phyloP scores from a whole-genome alignment of 148 eudicot species.

The Arctostaphylos glauca region DNA sequence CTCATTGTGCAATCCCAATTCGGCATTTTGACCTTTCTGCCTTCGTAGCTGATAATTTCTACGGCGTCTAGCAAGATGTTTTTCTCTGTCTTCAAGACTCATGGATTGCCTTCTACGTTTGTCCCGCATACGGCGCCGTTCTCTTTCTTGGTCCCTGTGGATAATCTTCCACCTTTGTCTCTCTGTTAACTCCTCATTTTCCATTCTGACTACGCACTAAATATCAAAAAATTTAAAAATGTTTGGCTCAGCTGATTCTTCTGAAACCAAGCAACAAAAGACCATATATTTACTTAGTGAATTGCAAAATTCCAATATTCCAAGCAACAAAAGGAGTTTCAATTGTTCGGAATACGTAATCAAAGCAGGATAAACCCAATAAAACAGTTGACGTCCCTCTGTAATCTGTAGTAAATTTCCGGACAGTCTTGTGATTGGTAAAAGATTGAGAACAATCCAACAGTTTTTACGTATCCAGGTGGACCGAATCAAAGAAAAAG shows the following conservation, averaged over 20 bases:
- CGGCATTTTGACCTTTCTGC: constrained; percentile 39
- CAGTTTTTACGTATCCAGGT: not conserved
- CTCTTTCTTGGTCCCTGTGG: constrained; percentile 53
- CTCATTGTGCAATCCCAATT: constrained; percentile 10
- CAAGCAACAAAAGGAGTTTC: not conserved
- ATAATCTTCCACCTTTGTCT: constrained; percentile 18
- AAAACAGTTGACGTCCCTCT: not conserved
- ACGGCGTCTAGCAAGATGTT: constrained; percentile 65
- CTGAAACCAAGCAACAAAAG: not conserved
- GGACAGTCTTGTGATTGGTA: too few species aligned
- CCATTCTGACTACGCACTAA: constrained; percentile 5
- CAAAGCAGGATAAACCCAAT: not conserved
- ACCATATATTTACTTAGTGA: not conserved
- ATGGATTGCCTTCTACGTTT: constrained; percentile 57
- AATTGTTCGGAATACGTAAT: not conserved
- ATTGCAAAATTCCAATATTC: not conserved
- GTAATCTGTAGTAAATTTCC: not conserved
- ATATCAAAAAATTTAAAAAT: not conserved
- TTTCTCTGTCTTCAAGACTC: constrained; percentile 55
- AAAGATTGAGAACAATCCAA: not conserved
- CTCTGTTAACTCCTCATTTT: constrained; percentile 9
- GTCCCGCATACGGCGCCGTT: constrained; percentile 53
- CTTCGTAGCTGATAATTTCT: constrained; percentile 57
- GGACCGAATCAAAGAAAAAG: not conserved
- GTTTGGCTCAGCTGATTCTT: too few species aligned